A percentile compares a stretch with the other conserved stretches of the same genome.
These are phyloP conservation scores for Zoysia matrella DNA, from an alignment of 202 grass and related monocot genomes.

Conservation along the genomic window DNA sequence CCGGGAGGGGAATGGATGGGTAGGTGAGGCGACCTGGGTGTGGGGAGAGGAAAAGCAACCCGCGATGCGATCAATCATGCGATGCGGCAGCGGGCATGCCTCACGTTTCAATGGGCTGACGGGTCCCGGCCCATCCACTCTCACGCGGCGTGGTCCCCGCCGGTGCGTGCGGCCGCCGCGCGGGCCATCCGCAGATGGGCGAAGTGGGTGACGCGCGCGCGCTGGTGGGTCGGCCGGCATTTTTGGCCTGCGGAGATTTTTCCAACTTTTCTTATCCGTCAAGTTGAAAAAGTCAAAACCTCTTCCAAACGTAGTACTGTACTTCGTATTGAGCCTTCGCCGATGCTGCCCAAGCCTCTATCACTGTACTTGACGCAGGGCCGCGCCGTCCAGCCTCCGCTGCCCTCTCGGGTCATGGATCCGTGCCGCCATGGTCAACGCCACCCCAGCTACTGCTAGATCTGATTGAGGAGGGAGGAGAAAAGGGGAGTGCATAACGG, in stretches of 20 bases:
- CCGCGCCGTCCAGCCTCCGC: too few relatives aligned
- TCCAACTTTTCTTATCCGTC: too few relatives aligned
- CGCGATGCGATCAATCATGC: background rate
- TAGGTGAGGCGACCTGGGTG: background rate
- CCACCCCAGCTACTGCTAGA: too few relatives aligned
- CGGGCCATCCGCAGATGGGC: conserved; percentile 1
- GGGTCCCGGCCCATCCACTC: conserved; percentile 28
- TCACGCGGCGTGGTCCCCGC: background rate
- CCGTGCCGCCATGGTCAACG: too few relatives aligned
- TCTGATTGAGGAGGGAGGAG: too few relatives aligned
- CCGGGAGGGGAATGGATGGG: background rate
- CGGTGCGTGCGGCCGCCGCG: background rate
- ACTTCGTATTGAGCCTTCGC: too few relatives aligned
- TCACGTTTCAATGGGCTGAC: conserved; percentile 37
- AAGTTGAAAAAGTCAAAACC: too few relatives aligned
- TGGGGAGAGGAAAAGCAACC: background rate
- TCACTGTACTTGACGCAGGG: too few relatives aligned
- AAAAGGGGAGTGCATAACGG: too few relatives aligned
- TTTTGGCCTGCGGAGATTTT: background rate
- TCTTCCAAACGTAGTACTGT: too few relatives aligned
- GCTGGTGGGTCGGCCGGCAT: background rate
- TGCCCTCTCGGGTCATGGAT: too few relatives aligned
- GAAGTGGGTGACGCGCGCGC: background rate
- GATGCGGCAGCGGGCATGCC: background rate
- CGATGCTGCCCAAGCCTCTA: too few relatives aligned